Evolutionary conservation across 2,329 filamentous ascomycete species (phyloP).

Genomic region (Delphinella strobiligena): DNA sequence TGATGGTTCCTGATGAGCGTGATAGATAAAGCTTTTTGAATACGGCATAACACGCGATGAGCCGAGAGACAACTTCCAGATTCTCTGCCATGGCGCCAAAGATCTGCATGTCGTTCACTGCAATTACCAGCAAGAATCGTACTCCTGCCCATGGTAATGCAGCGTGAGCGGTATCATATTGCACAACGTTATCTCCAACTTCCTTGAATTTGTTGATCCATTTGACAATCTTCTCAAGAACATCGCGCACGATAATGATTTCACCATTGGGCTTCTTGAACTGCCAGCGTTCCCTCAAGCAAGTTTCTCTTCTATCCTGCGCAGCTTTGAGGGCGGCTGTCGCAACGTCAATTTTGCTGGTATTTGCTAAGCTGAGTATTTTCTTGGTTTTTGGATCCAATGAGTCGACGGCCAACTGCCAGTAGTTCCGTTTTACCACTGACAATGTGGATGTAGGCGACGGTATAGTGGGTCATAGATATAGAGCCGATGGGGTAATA

Average conservation of each 20-base stretch:
- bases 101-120: slow-evolving; percentile 1
- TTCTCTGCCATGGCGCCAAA: slow-evolving; percentile 5
- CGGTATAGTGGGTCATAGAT: background rate
- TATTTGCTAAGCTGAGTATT: background rate
- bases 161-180: slow-evolving; percentile 23
- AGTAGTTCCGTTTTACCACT: background rate
- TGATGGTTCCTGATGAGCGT: background rate
- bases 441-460: background rate
- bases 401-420: background rate
- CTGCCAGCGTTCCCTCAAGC: background rate
- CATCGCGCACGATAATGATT: slow-evolving; percentile 12
- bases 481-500: too few relatives aligned
- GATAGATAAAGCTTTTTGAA: slow-evolving; percentile 3
- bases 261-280: background rate
- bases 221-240: slow-evolving; percentile 17
- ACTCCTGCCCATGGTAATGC: slow-evolving; percentile 23
- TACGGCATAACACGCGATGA: slow-evolving; percentile 1
- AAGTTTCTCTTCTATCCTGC: background rate
- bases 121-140: slow-evolving; percentile 17
- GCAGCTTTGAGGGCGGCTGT: background rate
- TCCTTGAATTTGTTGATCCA: slow-evolving; percentile 19
- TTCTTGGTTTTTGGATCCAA: background rate
- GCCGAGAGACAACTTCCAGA: slow-evolving; percentile 2
- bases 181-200: slow-evolving; percentile 20
- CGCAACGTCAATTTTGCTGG: background rate